phyloP scores from a whole-genome alignment of 2,329 filamentous ascomycete genomes.

The Hypoxylon sp. region DNA sequence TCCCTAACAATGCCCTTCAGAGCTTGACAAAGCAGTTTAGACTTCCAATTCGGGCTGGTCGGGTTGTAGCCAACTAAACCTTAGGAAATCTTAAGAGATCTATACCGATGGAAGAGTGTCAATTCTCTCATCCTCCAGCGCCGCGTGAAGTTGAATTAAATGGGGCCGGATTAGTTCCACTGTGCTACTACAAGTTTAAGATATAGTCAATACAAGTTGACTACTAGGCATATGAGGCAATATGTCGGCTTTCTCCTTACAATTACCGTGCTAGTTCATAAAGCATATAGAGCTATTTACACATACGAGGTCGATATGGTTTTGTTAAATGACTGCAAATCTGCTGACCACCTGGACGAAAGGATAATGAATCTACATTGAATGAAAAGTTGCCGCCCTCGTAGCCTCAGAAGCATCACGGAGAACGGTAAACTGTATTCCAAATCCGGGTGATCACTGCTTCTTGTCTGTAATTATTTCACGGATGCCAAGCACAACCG shows the following conservation, averaged over 20 bases:
- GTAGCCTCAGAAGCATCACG: slow-evolving; percentile 18
- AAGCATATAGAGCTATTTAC: background rate
- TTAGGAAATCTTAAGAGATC: background rate
- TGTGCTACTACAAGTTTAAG: background rate
- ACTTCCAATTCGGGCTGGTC: background rate
- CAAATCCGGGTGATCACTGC: slow-evolving; percentile 15
- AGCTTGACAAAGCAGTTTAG: background rate
- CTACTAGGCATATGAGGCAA: background rate
- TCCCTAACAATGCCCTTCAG: background rate
- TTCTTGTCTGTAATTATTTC: slow-evolving; percentile 23
- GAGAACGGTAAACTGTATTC: slow-evolving; percentile 23
- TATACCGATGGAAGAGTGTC: background rate
- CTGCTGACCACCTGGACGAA: slow-evolving; percentile 7
- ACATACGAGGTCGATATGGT: background rate
- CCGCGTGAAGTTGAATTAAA: background rate
- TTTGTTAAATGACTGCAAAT: background rate
- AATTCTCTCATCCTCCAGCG: background rate
- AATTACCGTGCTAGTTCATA: background rate
- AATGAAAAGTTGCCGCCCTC: slow-evolving; percentile 11
- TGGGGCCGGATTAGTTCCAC: background rate
- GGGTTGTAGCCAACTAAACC: background rate
- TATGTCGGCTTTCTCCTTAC: background rate
- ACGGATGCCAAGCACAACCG: slow-evolving; percentile 43
- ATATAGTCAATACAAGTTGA: background rate
- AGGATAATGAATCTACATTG: slow-evolving; percentile 12